A percentile compares a stretch with the other conserved stretches of the same genome.
phyloP scores from a whole-genome alignment of 495 filamentous ascomycete species.

The Trichoderma asperelloides region DNA sequence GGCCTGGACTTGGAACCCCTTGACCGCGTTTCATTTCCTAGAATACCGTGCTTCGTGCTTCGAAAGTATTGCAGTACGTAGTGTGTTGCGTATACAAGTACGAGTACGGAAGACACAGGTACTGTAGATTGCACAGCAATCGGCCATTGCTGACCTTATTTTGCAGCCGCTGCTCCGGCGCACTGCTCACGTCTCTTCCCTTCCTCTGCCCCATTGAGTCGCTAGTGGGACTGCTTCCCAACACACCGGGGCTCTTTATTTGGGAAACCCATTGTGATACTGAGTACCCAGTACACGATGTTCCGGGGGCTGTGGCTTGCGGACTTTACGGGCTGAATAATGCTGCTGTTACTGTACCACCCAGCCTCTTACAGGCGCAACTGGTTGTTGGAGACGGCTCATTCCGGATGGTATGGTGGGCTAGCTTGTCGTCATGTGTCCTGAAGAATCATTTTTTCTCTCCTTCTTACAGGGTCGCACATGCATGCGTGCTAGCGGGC shows the following conservation, averaged over 20 bases:
- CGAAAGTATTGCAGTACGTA: too few relatives aligned
- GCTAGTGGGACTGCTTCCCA: background rate
- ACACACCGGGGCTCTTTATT: background rate
- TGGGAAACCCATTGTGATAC: background rate
- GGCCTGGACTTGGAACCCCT: background rate
- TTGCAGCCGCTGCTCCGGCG: background rate
- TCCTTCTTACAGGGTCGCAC: background rate
- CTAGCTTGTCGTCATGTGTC: conserved; percentile 3
- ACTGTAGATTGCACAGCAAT: background rate
- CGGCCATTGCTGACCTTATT: background rate
- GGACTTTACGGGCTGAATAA: background rate
- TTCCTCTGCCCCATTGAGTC: background rate
- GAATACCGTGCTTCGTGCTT: too few relatives aligned
- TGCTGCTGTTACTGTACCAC: background rate
- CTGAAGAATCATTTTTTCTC: background rate
- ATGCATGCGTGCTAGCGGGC: background rate
- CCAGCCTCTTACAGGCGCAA: background rate
- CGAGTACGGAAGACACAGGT: too few relatives aligned
- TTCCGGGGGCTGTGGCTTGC: background rate
- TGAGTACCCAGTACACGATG: background rate
- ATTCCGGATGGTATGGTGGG: background rate
- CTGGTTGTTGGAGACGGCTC: background rate
- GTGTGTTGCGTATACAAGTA: too few relatives aligned
- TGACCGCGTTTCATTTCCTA: background rate
- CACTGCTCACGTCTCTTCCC: background rate